phyloP scores from a whole-genome alignment of 2,329 filamentous ascomycete species.

The Diaporthe longicolla region DNA sequence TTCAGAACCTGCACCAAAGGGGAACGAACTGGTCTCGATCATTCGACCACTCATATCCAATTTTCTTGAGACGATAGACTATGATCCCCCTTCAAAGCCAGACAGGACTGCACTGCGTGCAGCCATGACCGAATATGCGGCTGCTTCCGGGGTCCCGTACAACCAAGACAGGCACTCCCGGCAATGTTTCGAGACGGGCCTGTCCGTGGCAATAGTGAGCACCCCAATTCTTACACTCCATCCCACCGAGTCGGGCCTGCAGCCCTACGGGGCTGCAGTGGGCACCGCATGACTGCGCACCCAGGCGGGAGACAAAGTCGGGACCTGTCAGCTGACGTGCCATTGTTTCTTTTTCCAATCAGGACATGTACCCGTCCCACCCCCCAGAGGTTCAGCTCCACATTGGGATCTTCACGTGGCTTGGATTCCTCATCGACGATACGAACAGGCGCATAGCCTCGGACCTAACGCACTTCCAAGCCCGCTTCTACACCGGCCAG shows the following conservation, averaged over 20 bases:
- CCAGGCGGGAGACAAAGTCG: neutral
- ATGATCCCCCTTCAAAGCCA: conserved; percentile 1
- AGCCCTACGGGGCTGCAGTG: conserved; percentile 35
- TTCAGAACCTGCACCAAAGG: neutral
- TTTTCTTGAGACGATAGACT: conserved; percentile 32
- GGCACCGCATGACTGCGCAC: neutral
- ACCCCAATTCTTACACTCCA: conserved; percentile 29
- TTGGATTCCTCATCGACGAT: conserved; percentile 51
- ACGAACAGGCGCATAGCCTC: conserved; percentile 43
- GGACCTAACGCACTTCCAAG: conserved; percentile 47
- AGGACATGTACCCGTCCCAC: conserved; percentile 44
- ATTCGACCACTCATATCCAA: conserved; percentile 28
- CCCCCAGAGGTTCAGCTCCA: conserved; percentile 49
- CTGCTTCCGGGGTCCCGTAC: conserved; percentile 26
- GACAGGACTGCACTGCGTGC: conserved; percentile 17
- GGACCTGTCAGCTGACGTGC: conserved; percentile 33
- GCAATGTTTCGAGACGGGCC: conserved; percentile 32
- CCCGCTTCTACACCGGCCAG: conserved; percentile 45
- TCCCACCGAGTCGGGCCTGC: neutral
- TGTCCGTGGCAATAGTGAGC: conserved; percentile 32
- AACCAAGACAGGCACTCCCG: conserved; percentile 27
- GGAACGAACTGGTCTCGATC: neutral
- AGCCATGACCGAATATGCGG: conserved; percentile 31
- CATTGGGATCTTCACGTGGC: conserved; percentile 51
- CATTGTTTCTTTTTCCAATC: neutral